Base-by-base conservation (phyloP, 139 green algal genomes). In the Prasinococcaceae sp. region DNA sequence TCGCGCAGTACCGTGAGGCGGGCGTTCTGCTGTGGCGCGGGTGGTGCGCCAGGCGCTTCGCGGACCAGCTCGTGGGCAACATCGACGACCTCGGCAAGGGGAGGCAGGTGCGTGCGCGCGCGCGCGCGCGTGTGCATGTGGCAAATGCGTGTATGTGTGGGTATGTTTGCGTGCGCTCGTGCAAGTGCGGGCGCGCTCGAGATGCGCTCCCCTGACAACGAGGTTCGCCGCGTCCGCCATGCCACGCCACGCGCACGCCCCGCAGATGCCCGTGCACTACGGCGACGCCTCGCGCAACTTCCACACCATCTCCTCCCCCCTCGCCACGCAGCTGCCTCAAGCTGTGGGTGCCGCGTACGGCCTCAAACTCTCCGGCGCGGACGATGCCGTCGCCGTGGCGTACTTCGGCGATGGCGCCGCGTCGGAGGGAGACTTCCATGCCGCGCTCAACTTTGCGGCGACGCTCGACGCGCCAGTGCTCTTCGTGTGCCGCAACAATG, bases 261-360 rank as follows among this genome's bases (percentile, higher is more conserved):
- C n/a, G n/a, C 84, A 94, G 69, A 96, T 96, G 87, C 87, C 87
- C 24, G 83, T 95, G 26, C 87, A 95, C 65, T 95, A 94, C 59
- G 86, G 86, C 29, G 72, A 49, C 61, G 66, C 54, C 27, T 62
- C 70, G 22, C 74, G 83, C 9, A 66, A 79, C 45, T 93, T 90
- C 54, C 82, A 93, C 50, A 96, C 87, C 43, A 83, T 96, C 38
- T 89, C 78, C 5, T 93, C 84, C 0, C 78, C 84, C 0, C 69
- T 94, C 9, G 58, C 47, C 32, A 96, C 87, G 0, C 87, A 96
- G 70, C 67, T 94, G 30, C 87, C 88, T 6, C 87, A 96, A 47
- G 87, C 87, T 16, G 87, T 90, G 9, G 87, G 87, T 0, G 79
- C 79, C 1, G 88, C 79, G 14, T 95, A 94, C 51, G 72, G 79